phyloP scores from a whole-genome alignment of 768 basidiomycete genomes.

The Coprinopsis sp. region DNA sequence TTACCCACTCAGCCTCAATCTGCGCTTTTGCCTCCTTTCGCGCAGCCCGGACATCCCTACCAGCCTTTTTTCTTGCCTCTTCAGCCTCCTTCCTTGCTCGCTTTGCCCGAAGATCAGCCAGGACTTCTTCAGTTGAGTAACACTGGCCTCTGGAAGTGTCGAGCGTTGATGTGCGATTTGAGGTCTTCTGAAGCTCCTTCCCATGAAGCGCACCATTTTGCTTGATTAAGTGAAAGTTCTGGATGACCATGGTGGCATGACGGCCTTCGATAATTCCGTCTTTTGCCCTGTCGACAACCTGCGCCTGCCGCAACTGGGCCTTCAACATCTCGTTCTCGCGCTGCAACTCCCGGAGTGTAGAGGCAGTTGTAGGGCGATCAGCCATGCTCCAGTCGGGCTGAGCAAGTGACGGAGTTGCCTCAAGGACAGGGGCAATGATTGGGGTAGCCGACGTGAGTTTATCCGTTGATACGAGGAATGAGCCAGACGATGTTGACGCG shows the following conservation, averaged over 20 bases:
- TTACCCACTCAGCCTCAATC: constrained; percentile 13
- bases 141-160: constrained; percentile 9
- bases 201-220: constrained; percentile 13
- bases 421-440: constrained; percentile 9
- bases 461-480: constrained; percentile 16
- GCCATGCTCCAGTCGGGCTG: constrained; percentile 8
- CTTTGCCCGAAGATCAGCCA: neutral
- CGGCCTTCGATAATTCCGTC: constrained; percentile 9
- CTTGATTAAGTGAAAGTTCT: constrained; percentile 14
- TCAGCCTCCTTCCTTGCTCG: constrained; percentile 4
- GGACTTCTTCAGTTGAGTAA: constrained; percentile 8
- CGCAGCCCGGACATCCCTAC: constrained; percentile 4
- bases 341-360: neutral
- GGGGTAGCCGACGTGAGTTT: constrained; percentile 9
- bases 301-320: constrained; percentile 6
- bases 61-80: constrained; percentile 9
- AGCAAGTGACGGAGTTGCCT: constrained; percentile 1
- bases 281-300: constrained; percentile 7
- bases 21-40: constrained; percentile 11
- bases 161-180: constrained; percentile 7
- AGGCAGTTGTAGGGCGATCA: neutral
- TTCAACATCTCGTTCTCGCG: constrained; percentile 5
- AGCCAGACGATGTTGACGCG: constrained; percentile 15
- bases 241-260: constrained; percentile 17
- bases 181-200: constrained; percentile 12